Conservation (phyloP, 2,329 filamentous ascomycete species). For the Cladophialophora immunda region DNA sequence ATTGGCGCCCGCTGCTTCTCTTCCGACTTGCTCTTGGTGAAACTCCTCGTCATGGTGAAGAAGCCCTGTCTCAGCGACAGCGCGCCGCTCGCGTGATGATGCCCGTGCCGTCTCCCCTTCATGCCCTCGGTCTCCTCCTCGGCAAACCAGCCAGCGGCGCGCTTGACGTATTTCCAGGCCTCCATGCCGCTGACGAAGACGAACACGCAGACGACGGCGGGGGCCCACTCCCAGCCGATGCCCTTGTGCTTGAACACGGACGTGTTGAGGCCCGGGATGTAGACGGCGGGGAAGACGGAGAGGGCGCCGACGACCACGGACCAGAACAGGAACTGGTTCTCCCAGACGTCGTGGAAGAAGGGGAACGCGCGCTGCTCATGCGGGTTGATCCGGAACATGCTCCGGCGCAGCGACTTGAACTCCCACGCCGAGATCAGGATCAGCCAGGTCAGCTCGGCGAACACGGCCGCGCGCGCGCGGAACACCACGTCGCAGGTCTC, state of each 20-base stretch:
- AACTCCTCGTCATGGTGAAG: slow-evolving; percentile 45
- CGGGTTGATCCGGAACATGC: slow-evolving; percentile 72
- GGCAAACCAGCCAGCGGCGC: slow-evolving; percentile 48
- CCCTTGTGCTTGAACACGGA: slow-evolving; percentile 71
- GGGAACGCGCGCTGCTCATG: slow-evolving; percentile 61
- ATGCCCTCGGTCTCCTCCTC: slow-evolving; percentile 45
- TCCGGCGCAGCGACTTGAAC: slow-evolving; percentile 76
- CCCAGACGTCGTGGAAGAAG: slow-evolving; percentile 70
- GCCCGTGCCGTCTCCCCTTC: slow-evolving; percentile 37
- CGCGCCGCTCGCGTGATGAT: slow-evolving; percentile 33
- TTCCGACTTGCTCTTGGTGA: slow-evolving; percentile 43
- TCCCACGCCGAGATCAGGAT: slow-evolving; percentile 81
- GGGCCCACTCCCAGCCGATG: slow-evolving; percentile 73
- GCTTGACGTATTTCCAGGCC: slow-evolving; percentile 71
- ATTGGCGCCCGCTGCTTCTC: slow-evolving; percentile 35
- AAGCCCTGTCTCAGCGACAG: slow-evolving; percentile 46
- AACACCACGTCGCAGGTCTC: slow-evolving; percentile 64
- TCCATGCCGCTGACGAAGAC: slow-evolving; percentile 71
- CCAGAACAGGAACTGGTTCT: slow-evolving; percentile 76
- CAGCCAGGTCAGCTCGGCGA: slow-evolving; percentile 77
- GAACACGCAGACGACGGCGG: slow-evolving; percentile 67
- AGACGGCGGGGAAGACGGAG: slow-evolving; percentile 66
- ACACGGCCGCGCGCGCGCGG: slow-evolving; percentile 76
- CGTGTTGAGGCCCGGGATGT: slow-evolving; percentile 63
- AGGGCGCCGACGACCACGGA: slow-evolving; percentile 66